phyloP scores from a whole-genome alignment of 805 yeast genomes.

The Saturnispora sanitii region DNA sequence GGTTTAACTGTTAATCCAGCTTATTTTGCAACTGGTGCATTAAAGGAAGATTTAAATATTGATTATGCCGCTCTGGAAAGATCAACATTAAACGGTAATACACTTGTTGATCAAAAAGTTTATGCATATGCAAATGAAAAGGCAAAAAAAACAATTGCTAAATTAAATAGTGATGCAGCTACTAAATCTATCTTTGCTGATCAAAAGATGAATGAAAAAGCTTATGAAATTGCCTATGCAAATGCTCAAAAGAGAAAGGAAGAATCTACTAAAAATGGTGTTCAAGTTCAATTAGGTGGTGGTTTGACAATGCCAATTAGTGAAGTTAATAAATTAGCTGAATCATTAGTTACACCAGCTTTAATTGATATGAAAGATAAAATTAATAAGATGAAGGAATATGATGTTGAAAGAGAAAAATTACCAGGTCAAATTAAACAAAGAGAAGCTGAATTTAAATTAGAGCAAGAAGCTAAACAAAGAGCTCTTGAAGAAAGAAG shows the following conservation, averaged over 20 bases:
- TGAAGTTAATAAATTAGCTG: slow-evolving; percentile 75
- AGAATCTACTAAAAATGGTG: slow-evolving; percentile 32
- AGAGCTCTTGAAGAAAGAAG: slow-evolving; percentile 28
- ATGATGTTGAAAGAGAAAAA: slow-evolving; percentile 36
- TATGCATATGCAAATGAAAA: slow-evolving; percentile 43
- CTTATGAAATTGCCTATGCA: slow-evolving; percentile 67
- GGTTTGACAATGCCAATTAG: slow-evolving; percentile 67
- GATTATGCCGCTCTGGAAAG: slow-evolving; percentile 35
- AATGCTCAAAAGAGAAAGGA: slow-evolving; percentile 47
- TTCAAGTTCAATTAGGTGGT: slow-evolving; percentile 72
- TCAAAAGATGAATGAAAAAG: slow-evolving; percentile 47
- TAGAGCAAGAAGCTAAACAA: slow-evolving; percentile 32
- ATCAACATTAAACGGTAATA: slow-evolving; percentile 28
- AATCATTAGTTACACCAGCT: slow-evolving; percentile 73
- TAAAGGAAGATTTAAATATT: slow-evolving; percentile 23
- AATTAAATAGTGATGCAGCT: slow-evolving; percentile 20
- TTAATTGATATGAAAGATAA: slow-evolving; percentile 60
- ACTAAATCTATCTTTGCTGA: slow-evolving; percentile 21
- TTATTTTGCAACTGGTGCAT: slow-evolving; percentile 45
- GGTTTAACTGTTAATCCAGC: slow-evolving; percentile 30
- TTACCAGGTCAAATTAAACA: slow-evolving; percentile 33
- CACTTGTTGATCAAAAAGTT: slow-evolving; percentile 34
- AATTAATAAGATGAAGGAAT: slow-evolving; percentile 56
- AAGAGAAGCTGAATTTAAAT: slow-evolving; percentile 29
- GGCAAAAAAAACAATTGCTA: slow-evolving; percentile 30